Base-by-base conservation (phyloP, 139 green algal species). In the Chlamydomonas schloesseri region DNA sequence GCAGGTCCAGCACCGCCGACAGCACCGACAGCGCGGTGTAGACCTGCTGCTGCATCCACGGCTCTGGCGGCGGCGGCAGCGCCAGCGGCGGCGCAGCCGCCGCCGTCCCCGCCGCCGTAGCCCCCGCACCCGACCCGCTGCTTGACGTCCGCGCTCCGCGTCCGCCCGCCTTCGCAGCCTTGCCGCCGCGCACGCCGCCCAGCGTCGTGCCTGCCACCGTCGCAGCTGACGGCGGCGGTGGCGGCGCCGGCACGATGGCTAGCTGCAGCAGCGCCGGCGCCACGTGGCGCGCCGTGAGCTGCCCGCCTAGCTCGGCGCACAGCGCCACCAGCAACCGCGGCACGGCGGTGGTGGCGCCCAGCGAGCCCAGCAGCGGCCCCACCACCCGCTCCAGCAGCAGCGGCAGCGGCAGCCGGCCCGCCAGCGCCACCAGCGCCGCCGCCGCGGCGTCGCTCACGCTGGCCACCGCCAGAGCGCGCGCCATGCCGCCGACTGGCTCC, bases 211-310 rank as follows among this genome's bases (percentile, higher is more conserved):
- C 57, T 1, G 14, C 57, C 1, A 31, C 58, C 75, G 57, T 2
- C 17, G 57, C 28, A 58, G 75, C 58, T 5, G 75, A 11, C 28
- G 55, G 0, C 18, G 76, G 60, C 42, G 42, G 64, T 28, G 77
- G 60, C 57, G 53, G 37, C 13, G 60, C 60, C 37, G 77, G 36
- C 31, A 74, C 42, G 26, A 73, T 42, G 36, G 64, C 77, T 21
- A 84, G 42, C 9, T 74, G 77, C 77, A 84, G 77, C 77, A 84
- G 77, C n/a, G 62, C 62, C 28, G 77, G 62, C 26, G 77, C 64
- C 62, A 84, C 60, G 60, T 84, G 77, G 1, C 77, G 77, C 62
- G 77, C 46, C 37, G 62, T 50, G 42, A 84, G 37, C 42, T 26
- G 62, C 21, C 62, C 62, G 42, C 77, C 77, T 34, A 84, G 57